Conservation (phyloP, 2,329 filamentous ascomycete species). For the Ceratocystis variospora region DNA sequence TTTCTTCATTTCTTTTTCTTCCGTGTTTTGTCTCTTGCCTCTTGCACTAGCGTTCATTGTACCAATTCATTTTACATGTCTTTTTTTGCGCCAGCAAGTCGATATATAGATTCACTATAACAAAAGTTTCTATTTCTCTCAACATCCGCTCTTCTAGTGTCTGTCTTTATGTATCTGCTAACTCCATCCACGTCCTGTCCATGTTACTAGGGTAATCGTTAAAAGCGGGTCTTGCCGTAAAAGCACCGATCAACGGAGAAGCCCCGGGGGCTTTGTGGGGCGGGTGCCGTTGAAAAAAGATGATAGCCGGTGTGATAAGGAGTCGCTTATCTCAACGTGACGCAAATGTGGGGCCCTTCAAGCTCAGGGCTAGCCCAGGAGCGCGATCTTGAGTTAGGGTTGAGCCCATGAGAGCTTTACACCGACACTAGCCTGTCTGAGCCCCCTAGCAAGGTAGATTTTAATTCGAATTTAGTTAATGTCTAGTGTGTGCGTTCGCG, state of each 20-base stretch:
- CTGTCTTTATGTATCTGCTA: not conserved
- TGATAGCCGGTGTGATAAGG: not conserved
- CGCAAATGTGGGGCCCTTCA: not conserved
- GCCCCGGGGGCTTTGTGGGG: slow-evolving; percentile 2
- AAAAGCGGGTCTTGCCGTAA: not conserved
- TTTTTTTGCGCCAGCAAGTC: not conserved
- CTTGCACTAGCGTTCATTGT: slow-evolving; percentile 4
- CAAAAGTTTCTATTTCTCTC: not conserved
- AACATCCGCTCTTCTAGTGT: not conserved
- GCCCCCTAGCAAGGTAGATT: not conserved
- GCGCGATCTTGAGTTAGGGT: not conserved
- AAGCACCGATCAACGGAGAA: slow-evolving; percentile 1
- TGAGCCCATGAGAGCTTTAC: not conserved
- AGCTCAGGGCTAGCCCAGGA: too few relatives aligned
- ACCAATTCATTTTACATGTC: not conserved
- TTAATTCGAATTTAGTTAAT: not conserved
- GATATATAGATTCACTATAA: not conserved
- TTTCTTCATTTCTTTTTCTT: not conserved
- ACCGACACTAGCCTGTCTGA: not conserved
- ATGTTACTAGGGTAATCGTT: too few relatives aligned
- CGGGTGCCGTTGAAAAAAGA: not conserved
- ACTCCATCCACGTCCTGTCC: not conserved
- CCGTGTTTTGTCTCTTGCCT: not conserved
- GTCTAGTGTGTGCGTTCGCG: not conserved
- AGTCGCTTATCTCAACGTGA: not conserved